Evolutionary conservation across 2,329 filamentous ascomycete species (phyloP), one percentile per base, ranked within the genome.

Genomic region (Aspergillus viridinutans): DNA sequence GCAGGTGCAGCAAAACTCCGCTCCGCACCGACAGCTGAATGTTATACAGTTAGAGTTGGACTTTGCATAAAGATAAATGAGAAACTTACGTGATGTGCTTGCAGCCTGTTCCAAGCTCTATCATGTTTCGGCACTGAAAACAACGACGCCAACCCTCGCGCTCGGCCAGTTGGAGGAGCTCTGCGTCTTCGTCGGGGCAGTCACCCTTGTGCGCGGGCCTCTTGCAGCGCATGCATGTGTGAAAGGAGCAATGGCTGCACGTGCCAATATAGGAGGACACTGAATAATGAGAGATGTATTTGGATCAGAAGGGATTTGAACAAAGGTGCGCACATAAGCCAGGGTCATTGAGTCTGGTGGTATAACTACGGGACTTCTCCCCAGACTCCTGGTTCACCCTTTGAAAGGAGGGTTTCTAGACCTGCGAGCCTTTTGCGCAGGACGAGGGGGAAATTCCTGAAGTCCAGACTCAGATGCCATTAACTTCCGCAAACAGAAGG

Each of bases 101-200:
- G 58, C 72, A 74, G 7, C 70, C 72, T 8, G 52, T 53, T 5
- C 53, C 54, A 17, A 74, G 57, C n/a, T n/a, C n/a, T n/a, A n/a
- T n/a, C n/a, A n/a, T n/a, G n/a, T n/a, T n/a, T n/a, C n/a, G n/a
- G n/a, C n/a, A n/a, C n/a, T n/a, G n/a, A n/a, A n/a, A n/a, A n/a
- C n/a, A n/a, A n/a, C n/a, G n/a, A n/a, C n/a, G n/a, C n/a, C n/a
- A n/a, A n/a, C n/a, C 88, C 53, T 86, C 79, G 28, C 85, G 78
- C 63, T 85, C 84, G 7, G 86, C 87, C 58, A 88, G 79, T 52
- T 84, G 81, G 4, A 90, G 75, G 20, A 71, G 50, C 17, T 65
- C 64, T 48, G 69, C 61, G 20, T 64, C 49, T 38, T 69, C 64
- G 2, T 67, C 52, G 2, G 62, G 64, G 50, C 70, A 74, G 32